phyloP scores from a whole-genome alignment of 2,329 filamentous ascomycete species.

The Alternaria novae-zelandiae region DNA sequence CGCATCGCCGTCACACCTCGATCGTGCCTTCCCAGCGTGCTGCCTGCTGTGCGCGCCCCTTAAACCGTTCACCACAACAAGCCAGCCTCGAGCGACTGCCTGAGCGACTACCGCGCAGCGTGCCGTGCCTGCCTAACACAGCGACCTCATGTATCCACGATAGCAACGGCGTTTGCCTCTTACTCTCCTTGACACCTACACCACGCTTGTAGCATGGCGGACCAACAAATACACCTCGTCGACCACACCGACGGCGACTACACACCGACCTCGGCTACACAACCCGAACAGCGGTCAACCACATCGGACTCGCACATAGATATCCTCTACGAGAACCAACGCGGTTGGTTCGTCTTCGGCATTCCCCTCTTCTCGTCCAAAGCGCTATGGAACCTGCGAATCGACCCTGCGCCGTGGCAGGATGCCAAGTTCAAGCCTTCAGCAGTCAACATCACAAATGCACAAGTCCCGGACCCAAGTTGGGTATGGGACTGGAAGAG shows the following conservation, averaged over 20 bases:
- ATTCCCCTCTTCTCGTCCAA: slow-evolving; percentile 86
- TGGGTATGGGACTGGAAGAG: slow-evolving; percentile 87
- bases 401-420: slow-evolving; percentile 88
- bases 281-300: slow-evolving; percentile 19
- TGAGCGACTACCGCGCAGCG: neutral
- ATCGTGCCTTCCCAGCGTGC: slow-evolving; percentile 5
- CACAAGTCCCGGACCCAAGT: slow-evolving; percentile 90
- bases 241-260: slow-evolving; percentile 57
- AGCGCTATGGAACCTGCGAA: slow-evolving; percentile 73
- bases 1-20: slow-evolving; percentile 1
- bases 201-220: slow-evolving; percentile 30
- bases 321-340: slow-evolving; percentile 93
- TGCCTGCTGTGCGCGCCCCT: slow-evolving; percentile 21
- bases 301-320: slow-evolving; percentile 63
- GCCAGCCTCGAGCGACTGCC: slow-evolving; percentile 6
- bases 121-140: slow-evolving; percentile 28
- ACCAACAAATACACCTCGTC: slow-evolving; percentile 74
- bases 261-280: slow-evolving; percentile 26
- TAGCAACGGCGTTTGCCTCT: slow-evolving; percentile 34
- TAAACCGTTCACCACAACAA: slow-evolving; percentile 13
- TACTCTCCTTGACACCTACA: slow-evolving; percentile 5
- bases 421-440: slow-evolving; percentile 64
- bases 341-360: slow-evolving; percentile 88
- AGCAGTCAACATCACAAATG: slow-evolving; percentile 77
- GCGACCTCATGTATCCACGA: slow-evolving; percentile 36